phyloP scores from a whole-genome alignment of 2,329 filamentous ascomycete genomes.

The Chaetomiaceae sp. region DNA sequence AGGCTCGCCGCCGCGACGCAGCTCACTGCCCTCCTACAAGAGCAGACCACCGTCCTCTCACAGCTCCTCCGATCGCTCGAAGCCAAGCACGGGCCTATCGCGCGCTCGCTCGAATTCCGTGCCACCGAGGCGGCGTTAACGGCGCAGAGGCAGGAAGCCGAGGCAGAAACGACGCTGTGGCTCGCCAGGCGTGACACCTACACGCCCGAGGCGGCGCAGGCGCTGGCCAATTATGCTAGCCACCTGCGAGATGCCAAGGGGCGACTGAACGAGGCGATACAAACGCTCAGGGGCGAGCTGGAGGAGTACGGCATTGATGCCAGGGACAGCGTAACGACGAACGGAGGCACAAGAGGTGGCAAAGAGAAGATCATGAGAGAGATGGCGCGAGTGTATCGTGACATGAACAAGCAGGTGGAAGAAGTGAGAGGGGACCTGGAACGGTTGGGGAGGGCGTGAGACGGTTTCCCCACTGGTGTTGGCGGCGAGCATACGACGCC shows the following conservation, averaged over 20 bases:
- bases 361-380: conserved; percentile 50
- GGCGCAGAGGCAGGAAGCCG: conserved; percentile 39
- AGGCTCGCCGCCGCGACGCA: conserved; percentile 38
- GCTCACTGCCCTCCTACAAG: conserved; percentile 37
- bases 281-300: conserved; percentile 40
- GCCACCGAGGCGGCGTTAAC: conserved; percentile 41
- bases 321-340: conserved; percentile 27
- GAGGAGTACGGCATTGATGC: conserved; percentile 44
- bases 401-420: conserved; percentile 46
- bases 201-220: conserved; percentile 37
- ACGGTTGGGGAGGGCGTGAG: conserved; percentile 26
- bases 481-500: neutral
- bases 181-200: conserved; percentile 40
- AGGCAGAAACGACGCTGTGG: conserved; percentile 34
- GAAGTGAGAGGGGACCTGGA: conserved; percentile 46
- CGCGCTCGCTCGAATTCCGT: conserved; percentile 47
- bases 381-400: conserved; percentile 47
- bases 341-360: conserved; percentile 26
- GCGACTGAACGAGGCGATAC: conserved; percentile 41
- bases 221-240: conserved; percentile 42
- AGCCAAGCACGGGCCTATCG: conserved; percentile 49
- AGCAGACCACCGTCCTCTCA: conserved; percentile 36
- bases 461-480: neutral
- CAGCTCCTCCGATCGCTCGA: conserved; percentile 48
- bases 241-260: conserved; percentile 47